These are phyloP conservation scores for Pyrus bretschneideri DNA, from an alignment of 306 rosid genomes.

Conservation along the genomic window DNA sequence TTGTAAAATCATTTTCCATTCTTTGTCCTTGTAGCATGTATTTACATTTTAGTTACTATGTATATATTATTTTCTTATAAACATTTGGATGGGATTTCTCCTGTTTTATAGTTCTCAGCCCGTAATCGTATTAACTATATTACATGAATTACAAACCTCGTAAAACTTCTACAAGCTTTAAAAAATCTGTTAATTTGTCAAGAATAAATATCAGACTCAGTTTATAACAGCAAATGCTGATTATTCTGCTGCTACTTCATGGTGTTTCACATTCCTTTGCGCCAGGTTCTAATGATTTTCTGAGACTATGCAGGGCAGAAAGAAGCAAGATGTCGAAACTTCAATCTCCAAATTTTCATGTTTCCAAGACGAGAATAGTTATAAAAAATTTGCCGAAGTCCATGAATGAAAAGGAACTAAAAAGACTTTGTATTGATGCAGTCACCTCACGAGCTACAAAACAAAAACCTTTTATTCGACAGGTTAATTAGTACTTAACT, in stretches of 20 bases:
- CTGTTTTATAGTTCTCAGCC: neutral
- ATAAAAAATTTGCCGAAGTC: slow-evolving; percentile 82
- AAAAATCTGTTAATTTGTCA: neutral
- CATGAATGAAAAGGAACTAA: slow-evolving; percentile 70
- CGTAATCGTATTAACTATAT: neutral
- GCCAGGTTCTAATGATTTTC: slow-evolving; percentile 2
- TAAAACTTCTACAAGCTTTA: neutral
- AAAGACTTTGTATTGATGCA: slow-evolving; percentile 77
- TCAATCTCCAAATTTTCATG: slow-evolving; percentile 93
- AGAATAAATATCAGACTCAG: neutral
- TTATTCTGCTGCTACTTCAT: neutral
- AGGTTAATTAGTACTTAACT: slow-evolving; percentile 41
- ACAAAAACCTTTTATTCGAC: slow-evolving; percentile 78
- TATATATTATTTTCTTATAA: neutral
- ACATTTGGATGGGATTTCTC: neutral
- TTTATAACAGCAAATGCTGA: neutral
- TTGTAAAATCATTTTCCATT: neutral
- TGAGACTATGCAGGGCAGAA: slow-evolving; percentile 46
- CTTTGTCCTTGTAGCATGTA: neutral
- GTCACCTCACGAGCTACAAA: slow-evolving; percentile 82
- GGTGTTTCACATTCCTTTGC: neutral
- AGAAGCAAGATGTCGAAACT: slow-evolving; percentile 69
- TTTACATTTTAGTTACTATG: neutral
- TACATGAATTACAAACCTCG: neutral
- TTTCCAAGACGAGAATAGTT: slow-evolving; percentile 75